Evolutionary conservation across 495 filamentous ascomycete species (phyloP), one percentile per base, ranked within the genome.

Genomic region (Aspergillus wentii): DNA sequence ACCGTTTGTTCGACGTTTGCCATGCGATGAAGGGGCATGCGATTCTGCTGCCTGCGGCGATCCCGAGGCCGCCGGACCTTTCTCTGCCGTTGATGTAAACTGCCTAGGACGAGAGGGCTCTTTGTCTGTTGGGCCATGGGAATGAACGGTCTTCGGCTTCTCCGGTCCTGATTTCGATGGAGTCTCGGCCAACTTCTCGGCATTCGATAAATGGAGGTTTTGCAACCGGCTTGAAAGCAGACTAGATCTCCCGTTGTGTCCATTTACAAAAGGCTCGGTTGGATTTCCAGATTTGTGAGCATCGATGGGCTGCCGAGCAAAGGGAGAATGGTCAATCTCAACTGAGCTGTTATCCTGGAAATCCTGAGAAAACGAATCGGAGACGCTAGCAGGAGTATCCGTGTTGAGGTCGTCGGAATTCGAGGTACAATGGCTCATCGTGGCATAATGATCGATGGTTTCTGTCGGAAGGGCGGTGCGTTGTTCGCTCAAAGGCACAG

Each of bases 311-410:
- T 56, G 46, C 32, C 54, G 54, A 43, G 55, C 59, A 8, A 51
- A 58, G 2, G 48, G 35, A 10, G 43, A 32, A 15, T 54, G 57
- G 9, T 65, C 67, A 36, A 59, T 51, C n/a, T 71, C 66, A 17
- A 62, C 59, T 0, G 62, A 55, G 6, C 49, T 54, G 15, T 43
- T 53, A 17, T 71, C 64, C 30, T 64, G 64, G 26, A 56, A 57
- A 43, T 64, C 66, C 37, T 62, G 61, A 15, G 63, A 66, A 22
- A 68, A 46, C 0, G 65, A 57, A 41, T 73, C 69, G 2, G 66
- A 68, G 11, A 56, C 52, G 35, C 64, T 68, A 34, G 64, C 62
- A 36, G 61, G 59, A 2, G 63, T 62, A 26, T 71, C 65, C 20
- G 54, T 58, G 26, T 52, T 65, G 23, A 57, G 57, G 16, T 65